Evolutionary conservation across 495 filamentous ascomycete species (phyloP).

Genomic region (Tuber brumale): DNA sequence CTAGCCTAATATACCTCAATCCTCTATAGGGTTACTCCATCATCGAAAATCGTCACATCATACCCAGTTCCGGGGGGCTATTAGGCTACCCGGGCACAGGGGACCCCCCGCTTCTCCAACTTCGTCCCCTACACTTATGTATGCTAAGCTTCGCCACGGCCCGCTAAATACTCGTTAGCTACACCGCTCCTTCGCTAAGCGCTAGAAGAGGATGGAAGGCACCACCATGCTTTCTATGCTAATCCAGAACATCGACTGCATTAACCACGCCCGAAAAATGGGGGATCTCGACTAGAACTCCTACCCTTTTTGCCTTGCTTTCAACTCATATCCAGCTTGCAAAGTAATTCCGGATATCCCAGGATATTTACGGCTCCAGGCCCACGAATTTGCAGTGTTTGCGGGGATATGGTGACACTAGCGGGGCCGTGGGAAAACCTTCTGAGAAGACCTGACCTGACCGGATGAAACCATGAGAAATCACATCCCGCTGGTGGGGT

Average conservation of each 20-base stretch:
- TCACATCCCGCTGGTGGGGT: no score
- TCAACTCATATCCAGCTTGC: neutral
- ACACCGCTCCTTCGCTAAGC: neutral
- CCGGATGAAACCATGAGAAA: no score
- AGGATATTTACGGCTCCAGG: neutral
- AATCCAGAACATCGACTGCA: neutral
- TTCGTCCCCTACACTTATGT: neutral
- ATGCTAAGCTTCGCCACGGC: neutral
- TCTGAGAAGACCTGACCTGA: neutral
- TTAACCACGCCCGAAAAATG: neutral
- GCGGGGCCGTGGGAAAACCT: neutral
- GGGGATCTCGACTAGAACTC: neutral
- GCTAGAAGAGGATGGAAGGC: neutral
- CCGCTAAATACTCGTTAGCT: neutral
- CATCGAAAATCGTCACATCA: no score
- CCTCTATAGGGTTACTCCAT: no score
- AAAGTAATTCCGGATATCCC: neutral
- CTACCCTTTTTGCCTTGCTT: neutral
- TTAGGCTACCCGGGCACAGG: no score
- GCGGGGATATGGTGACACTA: neutral
- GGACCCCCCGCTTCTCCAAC: no score
- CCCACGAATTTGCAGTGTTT: neutral
- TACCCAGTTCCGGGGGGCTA: no score
- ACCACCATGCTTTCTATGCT: neutral
- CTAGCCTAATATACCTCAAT: no score